Evolutionary conservation across 371 early-diverging fungal species (phyloP), one percentile per base, ranked within the genome.

Genomic region (Coemansia sp.): DNA sequence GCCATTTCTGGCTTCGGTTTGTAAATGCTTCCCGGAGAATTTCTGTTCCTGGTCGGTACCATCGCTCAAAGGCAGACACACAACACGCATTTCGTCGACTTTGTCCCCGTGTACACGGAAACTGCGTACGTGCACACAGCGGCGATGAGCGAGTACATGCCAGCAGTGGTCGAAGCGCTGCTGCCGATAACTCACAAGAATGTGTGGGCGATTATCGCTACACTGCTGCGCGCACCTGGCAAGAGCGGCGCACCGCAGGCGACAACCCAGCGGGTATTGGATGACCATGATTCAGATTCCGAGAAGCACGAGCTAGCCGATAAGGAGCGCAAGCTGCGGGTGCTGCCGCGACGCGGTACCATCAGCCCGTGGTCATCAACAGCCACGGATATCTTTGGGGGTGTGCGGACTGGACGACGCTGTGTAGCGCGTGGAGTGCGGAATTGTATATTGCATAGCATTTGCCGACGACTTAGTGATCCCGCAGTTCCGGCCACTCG

Each of bases 281-380:
- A 31, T 38, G 64, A 54, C 36, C 20, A 35, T 20, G 65, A 52
- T 20, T 10, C 45, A 6, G 39, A 11, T 2, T 39, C 16, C 3
- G 30, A 36, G n/a, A 43, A 12, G 41, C 66, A 66, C 26, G 42
- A 45, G 34, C 47, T 42, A 8, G 30, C 10, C 16, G 45, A 43
- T 5, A 58, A 34, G 20, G 68, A 56, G 55, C 59, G 70, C 34
- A 30, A 35, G 54, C 42, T 76, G 42, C 66, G 71, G 76, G 88
- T 94, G 33, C 72, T 91, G 55, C 98, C 98, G 3, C 88, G 97
- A 20, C 83, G 86, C 55, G 97, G 97, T 38, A 95, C 97, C 39
- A 97, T 96, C 62, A 94, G 95, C 7, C 97, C 98, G 20, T 98
- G 98, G 98, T 95, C 96, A 3, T 94, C 95, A n/a, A n/a, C 59